A percentile compares a stretch with the other conserved stretches of the same genome.
phyloP scores from a whole-genome alignment of 768 basidiomycete species.

The Hericium rajendrae region DNA sequence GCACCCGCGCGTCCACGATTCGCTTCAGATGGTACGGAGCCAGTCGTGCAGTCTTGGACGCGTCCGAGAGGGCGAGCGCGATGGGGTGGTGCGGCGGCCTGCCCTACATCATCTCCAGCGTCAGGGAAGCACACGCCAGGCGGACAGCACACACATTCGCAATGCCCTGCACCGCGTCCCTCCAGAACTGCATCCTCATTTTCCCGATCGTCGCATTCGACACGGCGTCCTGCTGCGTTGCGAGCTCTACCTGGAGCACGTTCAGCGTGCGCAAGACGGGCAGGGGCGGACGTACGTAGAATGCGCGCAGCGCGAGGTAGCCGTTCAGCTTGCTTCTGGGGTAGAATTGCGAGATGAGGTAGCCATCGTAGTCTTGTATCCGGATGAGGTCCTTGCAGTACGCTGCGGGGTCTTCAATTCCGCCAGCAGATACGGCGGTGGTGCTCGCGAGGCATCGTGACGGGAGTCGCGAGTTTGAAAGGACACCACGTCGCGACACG shows the following conservation, averaged over 20 bases:
- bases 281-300: conserved; percentile 50
- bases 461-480: no score
- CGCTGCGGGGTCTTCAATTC: conserved; percentile 32
- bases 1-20: conserved; percentile 76
- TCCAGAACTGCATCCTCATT: conserved; percentile 85
- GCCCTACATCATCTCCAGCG: conserved; percentile 35
- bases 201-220: conserved; percentile 68
- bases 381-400: conserved; percentile 69
- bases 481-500: no score
- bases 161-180: conserved; percentile 64
- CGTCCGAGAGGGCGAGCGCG: conserved; percentile 59
- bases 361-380: conserved; percentile 78
- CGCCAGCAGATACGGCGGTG: conserved; percentile 9
- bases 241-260: conserved; percentile 54
- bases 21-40: conserved; percentile 72
- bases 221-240: conserved; percentile 66
- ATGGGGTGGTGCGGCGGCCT: conserved; percentile 76
- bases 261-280: not conserved
- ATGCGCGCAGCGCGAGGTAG: conserved; percentile 75
- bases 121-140: conserved; percentile 3
- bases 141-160: conserved; percentile 39
- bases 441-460: conserved; percentile 1
- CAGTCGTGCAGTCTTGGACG: conserved; percentile 38
- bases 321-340: conserved; percentile 54
- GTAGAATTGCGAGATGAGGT: conserved; percentile 60